Evolutionary conservation across 371 early-diverging fungal genomes (phyloP).

Genomic region (Apophysomyces ossiformis): DNA sequence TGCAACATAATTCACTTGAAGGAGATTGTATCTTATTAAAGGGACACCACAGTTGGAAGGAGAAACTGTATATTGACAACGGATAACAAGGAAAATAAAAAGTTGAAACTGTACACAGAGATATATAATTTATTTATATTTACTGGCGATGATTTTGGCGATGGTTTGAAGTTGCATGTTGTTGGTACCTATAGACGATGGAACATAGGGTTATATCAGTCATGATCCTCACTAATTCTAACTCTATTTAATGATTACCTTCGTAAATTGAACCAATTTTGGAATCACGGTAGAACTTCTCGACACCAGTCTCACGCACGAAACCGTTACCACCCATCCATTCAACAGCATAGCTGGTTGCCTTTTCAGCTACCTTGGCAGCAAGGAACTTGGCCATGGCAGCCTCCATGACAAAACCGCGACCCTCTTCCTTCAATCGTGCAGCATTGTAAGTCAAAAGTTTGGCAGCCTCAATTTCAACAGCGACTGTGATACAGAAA

Average conservation of each 20-base stretch:
- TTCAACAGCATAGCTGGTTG: conserved; percentile 91
- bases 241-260: conserved; percentile 37
- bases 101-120: background rate
- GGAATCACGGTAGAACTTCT: conserved; percentile 97
- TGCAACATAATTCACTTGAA: background rate
- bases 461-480: conserved; percentile 95
- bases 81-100: background rate
- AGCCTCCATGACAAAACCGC: conserved; percentile 91
- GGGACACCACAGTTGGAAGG: no score
- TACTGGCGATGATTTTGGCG: conserved; percentile 81
- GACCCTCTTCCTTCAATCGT: conserved; percentile 92
- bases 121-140: conserved; percentile 56
- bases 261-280: conserved; percentile 92
- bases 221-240: background rate
- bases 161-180: conserved; percentile 98
- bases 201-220: background rate
- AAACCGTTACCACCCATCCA: conserved; percentile 98
- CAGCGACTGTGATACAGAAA: conserved; percentile 58
- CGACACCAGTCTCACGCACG: conserved; percentile 75
- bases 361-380: conserved; percentile 93
- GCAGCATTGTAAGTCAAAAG: conserved; percentile 98
- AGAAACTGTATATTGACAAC: background rate
- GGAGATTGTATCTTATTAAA: no score
- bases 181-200: conserved; percentile 71
- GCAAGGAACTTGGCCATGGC: conserved; percentile 98